Base-by-base conservation (phyloP, 2,329 filamentous ascomycete genomes). In the Arthroderma sp. region DNA sequence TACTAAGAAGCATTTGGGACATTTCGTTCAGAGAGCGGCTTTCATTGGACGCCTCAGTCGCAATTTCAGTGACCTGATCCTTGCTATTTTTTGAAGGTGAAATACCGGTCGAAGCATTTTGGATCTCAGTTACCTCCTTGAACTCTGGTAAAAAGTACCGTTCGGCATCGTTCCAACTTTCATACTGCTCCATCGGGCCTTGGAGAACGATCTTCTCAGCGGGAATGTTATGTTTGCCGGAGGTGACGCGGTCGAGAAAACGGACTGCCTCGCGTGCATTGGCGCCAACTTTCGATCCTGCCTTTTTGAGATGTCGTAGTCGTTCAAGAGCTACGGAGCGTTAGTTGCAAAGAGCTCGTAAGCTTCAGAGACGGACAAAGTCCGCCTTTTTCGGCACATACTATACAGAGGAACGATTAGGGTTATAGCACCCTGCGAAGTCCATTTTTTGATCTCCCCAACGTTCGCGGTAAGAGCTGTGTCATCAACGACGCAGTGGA, bases 401-500 rank as follows among this genome's bases (percentile, higher is more conserved):
- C 70, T 72, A 58, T 71, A 71, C 32, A 72, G 62, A 45, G 71
- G 71, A 45, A 74, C 68, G 44, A 71, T 64, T 34, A 74, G 63
- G 48, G 64, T 68, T 43, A 73, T 66, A 33, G 65, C 62, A 30
- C 69, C 69, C 45, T 69, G 66, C 28, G 66, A 62, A 41, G 70
- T 68, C 68, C 70, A 73, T 56, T 64, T 64, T 57, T 73, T 73
- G 48, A 74, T 68, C 54, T 72, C 70, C 46, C 66, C 68, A 50
- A 74, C 69, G 48, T 69, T 72, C 42, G 69, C 68, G 39, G 68
- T 70, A 45, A 74, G 56, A 40, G 68, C 69, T 42, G 69, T 72
- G 52, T 72, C 70, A 55, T 74, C 71, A 50, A 71, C 68, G 49
- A 72, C 68, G 60, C 70, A 73, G 56, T 70, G 66, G 51, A 72